phyloP scores from a whole-genome alignment of 2,329 filamentous ascomycete species.

The Exophiala spinifera region DNA sequence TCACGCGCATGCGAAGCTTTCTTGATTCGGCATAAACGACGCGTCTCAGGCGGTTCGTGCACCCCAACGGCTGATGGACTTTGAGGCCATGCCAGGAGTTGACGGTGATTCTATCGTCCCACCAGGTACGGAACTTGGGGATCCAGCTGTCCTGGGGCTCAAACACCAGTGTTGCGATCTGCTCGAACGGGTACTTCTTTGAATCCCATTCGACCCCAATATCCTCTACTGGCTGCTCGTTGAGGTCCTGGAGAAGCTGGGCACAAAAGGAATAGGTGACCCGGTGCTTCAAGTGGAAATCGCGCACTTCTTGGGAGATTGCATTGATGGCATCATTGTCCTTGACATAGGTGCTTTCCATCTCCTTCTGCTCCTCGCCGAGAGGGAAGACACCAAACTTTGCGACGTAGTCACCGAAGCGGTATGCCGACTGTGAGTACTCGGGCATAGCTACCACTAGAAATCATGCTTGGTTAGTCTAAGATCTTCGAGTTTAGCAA shows the following conservation, averaged over 20 bases:
- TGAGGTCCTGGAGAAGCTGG: slow-evolving; percentile 47
- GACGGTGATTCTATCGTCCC: slow-evolving; percentile 45
- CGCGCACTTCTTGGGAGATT: not conserved
- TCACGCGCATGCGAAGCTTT: no score
- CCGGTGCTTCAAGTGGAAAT: slow-evolving; percentile 21
- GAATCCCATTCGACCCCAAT: slow-evolving; percentile 46
- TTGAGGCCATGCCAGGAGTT: slow-evolving; percentile 45
- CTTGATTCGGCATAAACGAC: no score
- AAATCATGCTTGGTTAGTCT: no score
- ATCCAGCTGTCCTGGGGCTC: not conserved
- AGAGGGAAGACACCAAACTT: slow-evolving; percentile 49
- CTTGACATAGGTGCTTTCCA: slow-evolving; percentile 7
- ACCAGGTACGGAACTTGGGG: slow-evolving; percentile 49
- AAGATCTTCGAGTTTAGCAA: no score
- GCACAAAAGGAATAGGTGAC: slow-evolving; percentile 47
- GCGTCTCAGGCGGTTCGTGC: slow-evolving; percentile 40
- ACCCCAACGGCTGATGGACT: slow-evolving; percentile 41
- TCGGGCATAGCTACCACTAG: no score
- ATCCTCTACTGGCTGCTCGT: slow-evolving; percentile 48
- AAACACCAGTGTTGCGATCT: not conserved
- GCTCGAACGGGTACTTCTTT: slow-evolving; percentile 8
- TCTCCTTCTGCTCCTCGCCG: slow-evolving; percentile 41
- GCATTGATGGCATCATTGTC: not conserved
- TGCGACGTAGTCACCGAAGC: slow-evolving; percentile 47
- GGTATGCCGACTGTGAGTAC: slow-evolving; percentile 46